Base-by-base conservation (phyloP, 2,329 filamentous ascomycete genomes). In the Colletotrichum orchidophilum region DNA sequence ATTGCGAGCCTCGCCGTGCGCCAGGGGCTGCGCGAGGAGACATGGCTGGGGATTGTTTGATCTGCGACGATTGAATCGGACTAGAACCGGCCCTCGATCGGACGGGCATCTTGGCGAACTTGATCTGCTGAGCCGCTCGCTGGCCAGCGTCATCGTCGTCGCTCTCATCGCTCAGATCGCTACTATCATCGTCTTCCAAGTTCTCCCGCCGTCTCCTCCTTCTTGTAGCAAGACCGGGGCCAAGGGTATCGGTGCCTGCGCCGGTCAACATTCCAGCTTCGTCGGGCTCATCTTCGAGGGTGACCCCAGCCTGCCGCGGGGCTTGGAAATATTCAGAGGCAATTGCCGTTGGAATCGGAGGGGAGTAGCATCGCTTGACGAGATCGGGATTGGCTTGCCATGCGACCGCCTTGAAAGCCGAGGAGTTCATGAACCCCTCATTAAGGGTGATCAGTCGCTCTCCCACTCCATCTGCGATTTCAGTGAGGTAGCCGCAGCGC, bases 21-120 rank as follows among this genome's bases (percentile, higher is more conserved):
- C 75, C 84, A 74, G 73, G 84, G 69, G 75, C 84, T 76, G 83
- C 80, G 4, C 86, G 82, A 6, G 86, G 87, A 2, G 87, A 87
- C 60, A 83, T 80, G 11, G 77, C 77, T 3, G 83, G 83, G 3
- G 87, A 85, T 71, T 92, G 90, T 54, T 87, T 86, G 29, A 90
- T 81, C 70, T 87, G 90, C 18, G 91, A 91, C 15, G 87, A 89
- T 74, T 94, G 91, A 46, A 93, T 91, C 3, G 96, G 96, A 58
- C 96, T 98, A 0, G 95, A 98, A 12, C 94, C 96, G 29, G 95
- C 94, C 66, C 96, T 91, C 75, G 91, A 91, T 33, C 95, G 90
- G 53, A 97, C 88, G 1, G 96, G 96, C 94, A 98, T 96, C 82
- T 98, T 98, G 59, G 93, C 91, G 81, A 99, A 99, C 78, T 96